Conservation (phyloP, 1,284 basidiomycete species). For the Peniophora sp. region DNA sequence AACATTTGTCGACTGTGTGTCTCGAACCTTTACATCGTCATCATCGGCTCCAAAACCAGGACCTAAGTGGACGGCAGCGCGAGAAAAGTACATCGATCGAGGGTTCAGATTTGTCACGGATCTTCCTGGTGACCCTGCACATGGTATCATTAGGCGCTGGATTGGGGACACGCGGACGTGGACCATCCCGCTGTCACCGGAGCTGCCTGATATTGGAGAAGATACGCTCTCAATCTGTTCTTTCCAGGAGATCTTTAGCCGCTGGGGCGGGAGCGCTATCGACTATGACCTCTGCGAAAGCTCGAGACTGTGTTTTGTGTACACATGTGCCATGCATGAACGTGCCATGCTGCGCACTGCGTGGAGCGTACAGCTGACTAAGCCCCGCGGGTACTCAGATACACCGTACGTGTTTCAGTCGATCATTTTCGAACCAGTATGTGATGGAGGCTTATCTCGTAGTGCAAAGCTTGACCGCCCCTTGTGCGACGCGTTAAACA, state of each 20-base stretch:
- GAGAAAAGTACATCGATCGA: background rate
- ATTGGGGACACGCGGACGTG: background rate
- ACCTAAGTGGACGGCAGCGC: background rate
- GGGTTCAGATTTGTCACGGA: background rate
- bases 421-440: too few relatives aligned
- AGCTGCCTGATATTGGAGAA: background rate
- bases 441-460: too few relatives aligned
- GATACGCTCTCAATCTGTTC: background rate
- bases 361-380: too few relatives aligned
- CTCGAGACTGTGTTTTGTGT: too few relatives aligned
- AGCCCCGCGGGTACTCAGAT: too few relatives aligned
- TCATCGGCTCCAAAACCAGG: conserved; percentile 1
- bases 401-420: too few relatives aligned
- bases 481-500: too few relatives aligned
- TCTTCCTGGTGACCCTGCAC: background rate
- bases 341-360: too few relatives aligned
- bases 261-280: too few relatives aligned
- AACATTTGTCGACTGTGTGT: conserved; percentile 18
- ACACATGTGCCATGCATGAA: too few relatives aligned
- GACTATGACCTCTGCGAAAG: too few relatives aligned
- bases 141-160: background rate
- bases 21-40: conserved; percentile 7
- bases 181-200: background rate
- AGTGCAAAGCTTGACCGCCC: too few relatives aligned
- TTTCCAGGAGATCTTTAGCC: background rate